Conservation (phyloP, 1,139 yeast genomes). For the Kodamaea suecica region DNA sequence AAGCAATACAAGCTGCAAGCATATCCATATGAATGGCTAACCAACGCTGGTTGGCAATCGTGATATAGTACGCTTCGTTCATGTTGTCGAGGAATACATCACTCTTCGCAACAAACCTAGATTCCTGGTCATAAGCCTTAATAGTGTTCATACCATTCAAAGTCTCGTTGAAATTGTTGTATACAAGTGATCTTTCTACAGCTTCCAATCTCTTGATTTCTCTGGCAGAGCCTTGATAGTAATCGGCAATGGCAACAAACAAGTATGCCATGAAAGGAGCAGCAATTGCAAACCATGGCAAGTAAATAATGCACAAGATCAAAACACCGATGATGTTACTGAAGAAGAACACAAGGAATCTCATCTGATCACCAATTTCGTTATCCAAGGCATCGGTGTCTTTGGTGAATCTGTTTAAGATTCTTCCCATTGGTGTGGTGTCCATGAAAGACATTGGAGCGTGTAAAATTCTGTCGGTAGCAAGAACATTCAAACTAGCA, state of each 20-base stretch:
- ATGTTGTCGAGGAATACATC: constrained; percentile 53
- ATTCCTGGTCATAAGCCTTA: constrained; percentile 53
- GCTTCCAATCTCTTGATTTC: constrained; percentile 85
- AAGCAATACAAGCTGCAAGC: constrained; percentile 35
- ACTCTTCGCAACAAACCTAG: constrained; percentile 50
- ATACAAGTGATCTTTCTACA: constrained; percentile 68
- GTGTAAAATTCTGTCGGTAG: constrained; percentile 40
- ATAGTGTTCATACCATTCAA: constrained; percentile 71
- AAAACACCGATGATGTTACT: constrained; percentile 61
- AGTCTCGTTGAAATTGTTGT: constrained; percentile 73
- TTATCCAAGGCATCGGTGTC: constrained; percentile 84
- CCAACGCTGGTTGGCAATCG: constrained; percentile 78
- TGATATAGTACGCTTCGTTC: constrained; percentile 69
- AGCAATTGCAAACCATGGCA: constrained; percentile 56
- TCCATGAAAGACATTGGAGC: constrained; percentile 61
- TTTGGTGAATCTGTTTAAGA: constrained; percentile 67
- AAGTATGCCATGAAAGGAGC: constrained; percentile 38
- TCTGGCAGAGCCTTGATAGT: constrained; percentile 68
- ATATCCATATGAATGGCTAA: constrained; percentile 60
- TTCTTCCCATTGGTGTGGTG: constrained; percentile 63
- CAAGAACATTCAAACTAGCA: constrained; percentile 35
- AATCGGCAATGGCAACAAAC: constrained; percentile 40
- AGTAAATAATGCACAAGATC: constrained; percentile 64
- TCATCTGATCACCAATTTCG: constrained; percentile 59
- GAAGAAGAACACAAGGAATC: constrained; percentile 48